Percentiles rank a stretch among this genome's conserved stretches.
phyloP scores from a whole-genome alignment of 2,329 filamentous ascomycete genomes.

The Trichoderma endophyticum region DNA sequence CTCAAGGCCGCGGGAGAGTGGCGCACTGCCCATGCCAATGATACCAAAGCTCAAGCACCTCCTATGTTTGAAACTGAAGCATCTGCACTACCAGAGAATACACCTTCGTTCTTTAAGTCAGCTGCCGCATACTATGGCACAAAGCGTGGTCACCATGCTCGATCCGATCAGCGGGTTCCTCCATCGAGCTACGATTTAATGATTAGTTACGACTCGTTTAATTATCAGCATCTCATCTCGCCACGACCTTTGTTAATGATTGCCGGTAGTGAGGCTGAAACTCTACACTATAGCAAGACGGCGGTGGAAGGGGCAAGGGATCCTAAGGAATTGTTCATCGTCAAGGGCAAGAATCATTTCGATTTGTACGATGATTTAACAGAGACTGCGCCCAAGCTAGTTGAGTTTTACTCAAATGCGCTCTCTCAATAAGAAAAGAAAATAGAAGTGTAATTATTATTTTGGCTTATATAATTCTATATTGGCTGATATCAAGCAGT shows the following conservation, averaged over 20 bases:
- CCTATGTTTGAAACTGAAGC: slow-evolving; percentile 1
- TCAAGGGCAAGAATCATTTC: slow-evolving; percentile 21
- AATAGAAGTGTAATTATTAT: not conserved
- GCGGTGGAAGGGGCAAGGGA: slow-evolving; percentile 13
- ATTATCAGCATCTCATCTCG: slow-evolving; percentile 16
- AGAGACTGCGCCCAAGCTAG: not conserved
- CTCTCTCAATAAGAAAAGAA: not conserved
- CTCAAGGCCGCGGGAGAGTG: slow-evolving; percentile 11
- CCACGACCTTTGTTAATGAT: slow-evolving; percentile 22
- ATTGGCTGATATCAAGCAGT: not conserved
- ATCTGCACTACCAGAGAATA: not conserved
- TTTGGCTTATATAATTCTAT: not conserved
- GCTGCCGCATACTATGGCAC: slow-evolving; percentile 21
- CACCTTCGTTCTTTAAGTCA: not conserved
- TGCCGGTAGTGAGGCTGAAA: slow-evolving; percentile 19
- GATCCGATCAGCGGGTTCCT: slow-evolving; percentile 7
- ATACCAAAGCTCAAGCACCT: not conserved
- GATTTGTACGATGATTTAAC: slow-evolving; percentile 18
- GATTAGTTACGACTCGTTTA: slow-evolving; percentile 17
- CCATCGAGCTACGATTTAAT: slow-evolving; percentile 15
- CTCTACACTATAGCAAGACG: slow-evolving; percentile 8
- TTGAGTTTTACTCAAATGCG: not conserved
- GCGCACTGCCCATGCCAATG: slow-evolving; percentile 4
- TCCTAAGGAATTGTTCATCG: slow-evolving; percentile 21
- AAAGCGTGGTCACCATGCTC: slow-evolving; percentile 17